A percentile compares a stretch with the other conserved stretches of the same genome.
Evolutionary conservation across 768 basidiomycete species (phyloP).

Genomic region (Hemileccinum impolitum): DNA sequence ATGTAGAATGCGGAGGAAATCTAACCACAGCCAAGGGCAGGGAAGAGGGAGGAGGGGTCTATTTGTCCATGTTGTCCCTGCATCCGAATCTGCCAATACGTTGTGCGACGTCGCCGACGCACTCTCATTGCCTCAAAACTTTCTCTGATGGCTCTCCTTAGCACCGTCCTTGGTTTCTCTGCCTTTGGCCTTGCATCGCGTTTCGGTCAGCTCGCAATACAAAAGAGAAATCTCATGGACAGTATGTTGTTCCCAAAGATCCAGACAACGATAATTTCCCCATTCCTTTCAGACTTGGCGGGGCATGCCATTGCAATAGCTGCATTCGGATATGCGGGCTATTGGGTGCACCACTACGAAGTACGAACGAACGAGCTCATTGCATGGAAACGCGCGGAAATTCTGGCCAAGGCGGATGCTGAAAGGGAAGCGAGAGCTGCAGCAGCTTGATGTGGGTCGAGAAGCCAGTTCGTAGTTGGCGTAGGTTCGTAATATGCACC

Average conservation of each 20-base stretch:
- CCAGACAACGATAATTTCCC: neutral
- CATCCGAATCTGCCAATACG: slow-evolving; percentile 1
- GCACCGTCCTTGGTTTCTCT: slow-evolving; percentile 75
- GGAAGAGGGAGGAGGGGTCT: slow-evolving; percentile 9
- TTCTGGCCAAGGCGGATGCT: slow-evolving; percentile 45
- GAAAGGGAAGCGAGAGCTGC: slow-evolving; percentile 10
- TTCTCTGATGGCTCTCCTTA: slow-evolving; percentile 56
- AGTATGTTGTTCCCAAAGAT: slow-evolving; percentile 51
- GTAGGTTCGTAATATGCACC: slow-evolving; percentile 23
- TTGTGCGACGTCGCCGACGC: slow-evolving; percentile 4
- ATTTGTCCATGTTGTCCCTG: slow-evolving; percentile 23
- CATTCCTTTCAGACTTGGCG: slow-evolving; percentile 52
- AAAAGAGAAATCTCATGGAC: slow-evolving; percentile 71
- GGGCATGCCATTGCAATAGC: slow-evolving; percentile 69
- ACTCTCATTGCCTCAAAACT: neutral
- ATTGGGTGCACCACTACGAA: slow-evolving; percentile 72
- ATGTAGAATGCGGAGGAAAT: neutral
- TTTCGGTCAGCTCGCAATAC: slow-evolving; percentile 84
- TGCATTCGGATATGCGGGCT: slow-evolving; percentile 69
- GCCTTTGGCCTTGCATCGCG: slow-evolving; percentile 79
- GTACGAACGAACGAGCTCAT: slow-evolving; percentile 57
- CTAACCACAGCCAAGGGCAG: neutral
- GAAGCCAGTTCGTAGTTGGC: neutral
- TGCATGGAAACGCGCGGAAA: slow-evolving; percentile 58
- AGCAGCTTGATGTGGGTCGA: slow-evolving; percentile 17